Base-by-base conservation (phyloP, 225 moss, liverwort and hornwort genomes). In the Sphagnum tenellum region DNA sequence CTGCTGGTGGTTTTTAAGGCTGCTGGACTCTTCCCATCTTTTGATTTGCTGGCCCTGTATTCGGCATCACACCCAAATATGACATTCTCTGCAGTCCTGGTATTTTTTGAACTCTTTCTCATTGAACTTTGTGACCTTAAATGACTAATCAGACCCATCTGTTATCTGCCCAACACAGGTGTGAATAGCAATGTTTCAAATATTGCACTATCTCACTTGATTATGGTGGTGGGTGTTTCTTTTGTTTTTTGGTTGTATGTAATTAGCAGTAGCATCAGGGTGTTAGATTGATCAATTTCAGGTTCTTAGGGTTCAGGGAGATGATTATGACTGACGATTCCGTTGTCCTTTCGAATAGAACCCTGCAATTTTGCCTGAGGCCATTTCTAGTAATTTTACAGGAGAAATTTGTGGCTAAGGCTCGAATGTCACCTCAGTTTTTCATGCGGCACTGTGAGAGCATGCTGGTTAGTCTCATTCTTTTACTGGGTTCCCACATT, bases 391-490 rank as follows among this genome's bases (percentile, higher is more conserved):
- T 9, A 13, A 6, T 61, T 3, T 4, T 61, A 57, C 66, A 77
- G 77, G 73, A 73, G 61, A 57, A 69, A 9, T 77, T 77, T 47
- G 54, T 73, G 56, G 62, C 13, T 46, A 73, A 77, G 57, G 77
- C 73, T n/a, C 69, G 77, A 11, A 64, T 77, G 10, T 77, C 73
- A 45, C 70, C 77, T 44, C 56, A 73, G 9, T 77, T 73, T 63
- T 77, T 77, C 47, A 68, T 77, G 73, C 69, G 77, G 57, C 65
- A 77, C 55, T 77, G 73, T 64, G 77, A 77, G 45, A 55, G 69
- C 8, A 73, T 73, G 70, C 69, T 77, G 70, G 77, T 77, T 65
- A 50, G 29, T 57, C 44, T 46, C 60, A 3, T 9, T 44, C 46
- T 44, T 61, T 29, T 29, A 29, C 29, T 29, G 29, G 29, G 29